Evolutionary conservation across 352 stramenopile genomes (phyloP).

Genomic region (Phytophthora cajani): DNA sequence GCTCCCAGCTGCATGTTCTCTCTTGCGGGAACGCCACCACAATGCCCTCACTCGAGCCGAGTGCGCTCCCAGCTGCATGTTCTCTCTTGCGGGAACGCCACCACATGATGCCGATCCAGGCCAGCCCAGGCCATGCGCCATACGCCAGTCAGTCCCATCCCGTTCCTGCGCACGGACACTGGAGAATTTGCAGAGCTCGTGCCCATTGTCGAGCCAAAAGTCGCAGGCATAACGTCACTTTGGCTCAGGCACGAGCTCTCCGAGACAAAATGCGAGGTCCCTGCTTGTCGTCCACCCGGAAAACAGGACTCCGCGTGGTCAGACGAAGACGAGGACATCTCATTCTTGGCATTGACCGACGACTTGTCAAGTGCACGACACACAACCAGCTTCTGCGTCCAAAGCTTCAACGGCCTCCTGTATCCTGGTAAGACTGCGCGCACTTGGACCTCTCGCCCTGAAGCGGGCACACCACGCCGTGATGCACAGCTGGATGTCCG

Average conservation of each 20-base stretch:
- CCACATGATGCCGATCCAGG: constrained; percentile 20
- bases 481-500: background rate
- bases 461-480: constrained; percentile 2
- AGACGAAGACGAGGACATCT: too few relatives aligned
- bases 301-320: constrained; percentile 2
- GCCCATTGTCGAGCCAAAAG: constrained; percentile 1
- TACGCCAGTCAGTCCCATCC: constrained; percentile 44
- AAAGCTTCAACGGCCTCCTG: background rate
- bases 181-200: constrained; percentile 19
- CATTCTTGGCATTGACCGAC: background rate
- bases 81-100: constrained; percentile 20
- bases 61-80: constrained; percentile 4
- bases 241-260: background rate
- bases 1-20: constrained; percentile 9
- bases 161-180: constrained; percentile 14
- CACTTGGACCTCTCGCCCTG: constrained; percentile 7
- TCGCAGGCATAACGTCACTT: constrained; percentile 21
- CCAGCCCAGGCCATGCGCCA: constrained; percentile 35
- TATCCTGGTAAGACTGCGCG: background rate
- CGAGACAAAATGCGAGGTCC: too few relatives aligned
- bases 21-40: constrained; percentile 20
- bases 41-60: constrained; percentile 2
- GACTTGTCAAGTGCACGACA: too few relatives aligned
- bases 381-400: background rate
- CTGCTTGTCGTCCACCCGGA: too few relatives aligned